Conservation (phyloP, 306 rosid genomes). For the Rubus idaeus region DNA sequence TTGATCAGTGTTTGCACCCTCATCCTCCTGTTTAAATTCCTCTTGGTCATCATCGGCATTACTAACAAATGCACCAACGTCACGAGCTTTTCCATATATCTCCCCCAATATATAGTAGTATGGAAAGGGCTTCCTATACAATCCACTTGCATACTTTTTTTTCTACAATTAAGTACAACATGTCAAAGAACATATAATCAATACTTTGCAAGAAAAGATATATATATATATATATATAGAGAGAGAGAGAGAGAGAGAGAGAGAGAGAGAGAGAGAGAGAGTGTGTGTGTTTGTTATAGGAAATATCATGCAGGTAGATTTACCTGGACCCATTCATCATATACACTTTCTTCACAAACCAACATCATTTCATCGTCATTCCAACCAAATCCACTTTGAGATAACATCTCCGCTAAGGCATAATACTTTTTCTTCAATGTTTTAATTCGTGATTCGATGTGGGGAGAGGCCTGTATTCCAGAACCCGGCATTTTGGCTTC, state of each 20-base stretch:
- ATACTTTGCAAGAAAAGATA: background rate
- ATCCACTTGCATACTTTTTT: slow-evolving; percentile 6
- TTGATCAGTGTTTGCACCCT: slow-evolving; percentile 5
- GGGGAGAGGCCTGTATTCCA: slow-evolving; percentile 19
- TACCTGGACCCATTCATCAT: slow-evolving; percentile 20
- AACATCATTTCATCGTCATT: slow-evolving; percentile 13
- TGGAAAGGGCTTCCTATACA: slow-evolving; percentile 16
- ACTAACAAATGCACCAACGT: background rate
- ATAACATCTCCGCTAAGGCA: slow-evolving; percentile 13
- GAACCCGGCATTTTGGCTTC: slow-evolving; percentile 18
- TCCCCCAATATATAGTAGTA: slow-evolving; percentile 4
- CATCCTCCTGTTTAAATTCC: slow-evolving; percentile 6
- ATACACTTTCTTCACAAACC: background rate
- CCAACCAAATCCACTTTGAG: slow-evolving; percentile 15
- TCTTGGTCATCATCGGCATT: slow-evolving; percentile 15
- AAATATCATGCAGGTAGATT: background rate
- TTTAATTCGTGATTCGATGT: slow-evolving; percentile 19
- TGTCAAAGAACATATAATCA: background rate
- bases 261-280: too few relatives aligned
- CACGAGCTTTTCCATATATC: slow-evolving; percentile 13
- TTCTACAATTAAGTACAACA: slow-evolving; percentile 4
- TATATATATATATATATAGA: too few relatives aligned
- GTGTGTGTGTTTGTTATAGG: background rate
- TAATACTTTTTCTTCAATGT: slow-evolving; percentile 22
- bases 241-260: too few relatives aligned